phyloP scores from a whole-genome alignment of 164 flowering plant genomes.

The Euptelea pleiosperma region DNA sequence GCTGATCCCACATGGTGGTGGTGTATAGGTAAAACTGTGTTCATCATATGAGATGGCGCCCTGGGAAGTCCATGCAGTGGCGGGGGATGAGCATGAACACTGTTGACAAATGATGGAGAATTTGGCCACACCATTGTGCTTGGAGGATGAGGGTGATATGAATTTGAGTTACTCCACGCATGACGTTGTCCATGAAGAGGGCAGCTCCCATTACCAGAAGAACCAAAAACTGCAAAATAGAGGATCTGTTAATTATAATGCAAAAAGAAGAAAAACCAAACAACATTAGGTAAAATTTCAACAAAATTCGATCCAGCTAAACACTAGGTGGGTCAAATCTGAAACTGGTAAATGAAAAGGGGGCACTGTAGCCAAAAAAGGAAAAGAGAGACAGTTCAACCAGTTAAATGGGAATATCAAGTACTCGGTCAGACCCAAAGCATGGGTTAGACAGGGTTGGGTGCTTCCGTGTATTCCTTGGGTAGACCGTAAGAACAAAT shows the following conservation, averaged over 20 bases:
- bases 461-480: too few species aligned
- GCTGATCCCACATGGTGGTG: constrained; percentile 86
- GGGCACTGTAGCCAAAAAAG: too few species aligned
- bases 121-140: constrained; percentile 62
- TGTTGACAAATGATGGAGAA: constrained; percentile 66
- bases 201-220: constrained; percentile 60
- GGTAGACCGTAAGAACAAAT: neutral
- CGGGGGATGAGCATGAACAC: constrained; percentile 40
- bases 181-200: constrained; percentile 51
- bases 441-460: too few species aligned
- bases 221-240: constrained; percentile 41
- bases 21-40: constrained; percentile 40
- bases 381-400: too few species aligned
- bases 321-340: too few species aligned
- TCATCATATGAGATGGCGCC: constrained; percentile 49
- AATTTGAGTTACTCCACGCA: constrained; percentile 49
- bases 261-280: neutral
- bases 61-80: constrained; percentile 40
- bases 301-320: too few species aligned
- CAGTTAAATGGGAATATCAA: too few species aligned
- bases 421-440: too few species aligned
- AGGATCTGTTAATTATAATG: neutral
- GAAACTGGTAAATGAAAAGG: too few species aligned
- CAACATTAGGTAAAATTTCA: neutral
- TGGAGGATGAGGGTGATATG: constrained; percentile 49